phyloP scores from a whole-genome alignment of 495 filamentous ascomycete genomes.

The Aspergillus ellipticus region DNA sequence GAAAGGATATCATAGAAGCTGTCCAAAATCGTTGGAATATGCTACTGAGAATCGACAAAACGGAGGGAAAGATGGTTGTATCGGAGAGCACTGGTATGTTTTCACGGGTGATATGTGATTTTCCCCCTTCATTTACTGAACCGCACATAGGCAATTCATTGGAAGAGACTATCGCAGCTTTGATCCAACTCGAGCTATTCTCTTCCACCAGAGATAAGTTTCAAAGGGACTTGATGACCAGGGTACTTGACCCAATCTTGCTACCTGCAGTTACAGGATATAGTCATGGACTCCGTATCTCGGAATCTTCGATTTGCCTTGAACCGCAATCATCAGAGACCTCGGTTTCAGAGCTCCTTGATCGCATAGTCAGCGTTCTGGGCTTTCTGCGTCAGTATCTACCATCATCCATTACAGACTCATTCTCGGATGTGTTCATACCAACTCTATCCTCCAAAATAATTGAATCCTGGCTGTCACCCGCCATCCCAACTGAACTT shows the following conservation, averaged over 20 bases:
- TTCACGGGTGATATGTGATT: neutral
- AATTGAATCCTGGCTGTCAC: slow-evolving; percentile 68
- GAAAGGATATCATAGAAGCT: slow-evolving; percentile 30
- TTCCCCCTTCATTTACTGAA: slow-evolving; percentile 3
- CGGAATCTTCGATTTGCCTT: slow-evolving; percentile 29
- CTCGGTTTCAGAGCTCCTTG: slow-evolving; percentile 30
- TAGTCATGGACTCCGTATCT: slow-evolving; percentile 27
- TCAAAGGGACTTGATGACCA: slow-evolving; percentile 28
- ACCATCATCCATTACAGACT: slow-evolving; percentile 56
- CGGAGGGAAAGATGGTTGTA: slow-evolving; percentile 46
- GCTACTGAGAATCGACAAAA: slow-evolving; percentile 53
- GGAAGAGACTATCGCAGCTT: slow-evolving; percentile 32
- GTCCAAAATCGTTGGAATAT: slow-evolving; percentile 41
- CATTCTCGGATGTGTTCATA: slow-evolving; percentile 64
- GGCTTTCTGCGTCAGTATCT: slow-evolving; percentile 61
- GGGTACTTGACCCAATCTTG: slow-evolving; percentile 35
- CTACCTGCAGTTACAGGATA: slow-evolving; percentile 22
- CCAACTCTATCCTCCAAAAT: slow-evolving; percentile 61
- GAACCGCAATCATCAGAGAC: slow-evolving; percentile 23
- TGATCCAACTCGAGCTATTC: slow-evolving; percentile 35
- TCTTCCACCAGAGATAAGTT: slow-evolving; percentile 30
- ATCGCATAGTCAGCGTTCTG: slow-evolving; percentile 57
- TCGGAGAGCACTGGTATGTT: slow-evolving; percentile 27
- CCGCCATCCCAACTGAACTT: slow-evolving; percentile 69
- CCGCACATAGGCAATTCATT: slow-evolving; percentile 20